Evolutionary conservation across 176 grass and related monocot genomes (phyloP), one percentile per base, ranked within the genome.

Genomic region (Leersia perrieri): DNA sequence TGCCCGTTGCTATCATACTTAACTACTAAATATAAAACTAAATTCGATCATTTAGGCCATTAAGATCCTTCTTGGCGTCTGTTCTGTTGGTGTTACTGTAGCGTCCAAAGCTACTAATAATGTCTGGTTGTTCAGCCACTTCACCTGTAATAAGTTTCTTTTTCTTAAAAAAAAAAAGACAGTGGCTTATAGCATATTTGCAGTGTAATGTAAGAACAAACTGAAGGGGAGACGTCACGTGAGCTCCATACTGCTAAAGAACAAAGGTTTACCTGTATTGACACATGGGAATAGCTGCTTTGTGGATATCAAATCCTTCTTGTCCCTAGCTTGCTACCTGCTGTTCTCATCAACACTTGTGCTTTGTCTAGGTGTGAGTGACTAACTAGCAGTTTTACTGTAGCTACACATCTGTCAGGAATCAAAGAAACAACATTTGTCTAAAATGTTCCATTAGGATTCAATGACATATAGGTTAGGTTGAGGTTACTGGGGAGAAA

Each of bases 201-300:
- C 74, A 28, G 51, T 71, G 36, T 23, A 28, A 13, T 11, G 42
- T 58, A 23, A 30, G 45, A 74, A 53, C 79, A 77, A 33, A 44
- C 6, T 9, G 7, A 39, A 57, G 73, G 66, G 22, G 29, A 36
- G 28, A 73, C 31, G 45, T 83, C 87, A 88, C 81, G 62, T 80
- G 81, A 84, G 49, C 69, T 63, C 62, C 47, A 61, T 47, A 45
- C 47, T 18, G 62, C 69, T 69, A 74, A 32, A 34, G 29, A 79
- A 28, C 74, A 79, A 64, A 25, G 49, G 44, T 22, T 29, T 34
- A 33, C 75, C 68, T 79, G 75, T 61, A 41, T 62, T 32, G 5
- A 29, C 60, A 16, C 74, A 79, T 38, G 80, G 74, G 62, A 75
- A 80, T 44, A 58, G 9, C 64, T 57, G 60, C 4, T 32, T 41